Conservation (phyloP, 441 rosid species). For the Jatropha multifida region DNA sequence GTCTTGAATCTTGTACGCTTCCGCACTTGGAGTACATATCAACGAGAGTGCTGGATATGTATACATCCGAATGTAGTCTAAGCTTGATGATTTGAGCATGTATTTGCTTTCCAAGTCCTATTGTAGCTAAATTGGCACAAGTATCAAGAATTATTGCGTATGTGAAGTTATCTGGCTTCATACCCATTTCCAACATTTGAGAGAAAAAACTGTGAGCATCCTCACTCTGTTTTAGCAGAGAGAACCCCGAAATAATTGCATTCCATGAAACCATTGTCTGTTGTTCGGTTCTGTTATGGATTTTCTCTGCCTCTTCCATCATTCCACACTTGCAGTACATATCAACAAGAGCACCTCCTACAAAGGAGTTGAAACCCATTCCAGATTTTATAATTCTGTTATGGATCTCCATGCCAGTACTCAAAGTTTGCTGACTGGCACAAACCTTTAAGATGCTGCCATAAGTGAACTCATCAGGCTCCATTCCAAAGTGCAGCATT, state of each 20-base stretch:
- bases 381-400: conserved; percentile 68
- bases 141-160: conserved; percentile 85
- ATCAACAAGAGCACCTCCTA: conserved; percentile 79
- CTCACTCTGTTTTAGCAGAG: conserved; percentile 64
- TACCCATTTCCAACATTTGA: conserved; percentile 62
- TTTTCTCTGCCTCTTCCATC: conserved; percentile 66
- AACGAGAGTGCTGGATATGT: conserved; percentile 85
- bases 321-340: conserved; percentile 86
- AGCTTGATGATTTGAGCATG: conserved; percentile 79
- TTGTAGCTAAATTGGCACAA: conserved; percentile 80
- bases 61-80: conserved; percentile 69
- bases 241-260: conserved; percentile 79
- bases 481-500: conserved; percentile 60
- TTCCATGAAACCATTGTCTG: conserved; percentile 80
- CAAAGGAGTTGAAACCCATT: conserved; percentile 55
- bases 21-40: conserved; percentile 99
- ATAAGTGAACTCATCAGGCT: conserved; percentile 89
- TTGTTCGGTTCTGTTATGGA: conserved; percentile 56
- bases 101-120: conserved; percentile 84
- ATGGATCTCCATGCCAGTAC: conserved; percentile 70
- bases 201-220: conserved; percentile 69
- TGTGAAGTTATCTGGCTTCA: conserved; percentile 77
- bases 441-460: conserved; percentile 90
- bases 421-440: conserved; percentile 49
- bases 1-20: conserved; percentile 63